A percentile compares a stretch with the other conserved stretches of the same genome.
These are phyloP conservation scores for Cyberlindnera misumaiensis DNA, from an alignment of 805 yeast genomes.

Conservation along the genomic window DNA sequence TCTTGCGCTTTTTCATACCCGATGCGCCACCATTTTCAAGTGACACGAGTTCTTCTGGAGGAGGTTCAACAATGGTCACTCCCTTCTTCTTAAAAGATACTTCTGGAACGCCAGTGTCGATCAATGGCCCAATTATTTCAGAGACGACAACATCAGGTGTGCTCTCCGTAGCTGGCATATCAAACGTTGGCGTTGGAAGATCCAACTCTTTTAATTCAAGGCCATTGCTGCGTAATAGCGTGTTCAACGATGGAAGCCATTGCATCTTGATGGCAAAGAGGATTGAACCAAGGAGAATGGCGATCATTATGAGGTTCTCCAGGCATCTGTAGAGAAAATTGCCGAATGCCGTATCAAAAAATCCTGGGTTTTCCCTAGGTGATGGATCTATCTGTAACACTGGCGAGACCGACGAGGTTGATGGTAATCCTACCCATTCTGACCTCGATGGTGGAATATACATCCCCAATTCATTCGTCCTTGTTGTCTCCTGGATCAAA, in stretches of 20 bases:
- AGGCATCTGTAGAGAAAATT: slow-evolving; percentile 27
- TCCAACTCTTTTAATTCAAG: slow-evolving; percentile 22
- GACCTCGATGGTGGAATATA: slow-evolving; percentile 14
- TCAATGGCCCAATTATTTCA: neutral
- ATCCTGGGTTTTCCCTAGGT: slow-evolving; percentile 11
- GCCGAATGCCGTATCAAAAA: slow-evolving; percentile 22
- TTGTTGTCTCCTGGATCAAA: slow-evolving; percentile 9
- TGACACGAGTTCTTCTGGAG: slow-evolving; percentile 14
- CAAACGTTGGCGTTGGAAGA: neutral
- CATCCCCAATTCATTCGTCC: slow-evolving; percentile 9
- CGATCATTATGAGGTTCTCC: slow-evolving; percentile 35
- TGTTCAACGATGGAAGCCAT: slow-evolving; percentile 27
- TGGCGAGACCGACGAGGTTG: slow-evolving; percentile 12
- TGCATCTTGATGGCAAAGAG: slow-evolving; percentile 25
- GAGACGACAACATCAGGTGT: neutral
- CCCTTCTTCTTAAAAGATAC: slow-evolving; percentile 14
- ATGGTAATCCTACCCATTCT: slow-evolving; percentile 13
- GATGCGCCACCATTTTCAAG: slow-evolving; percentile 15
- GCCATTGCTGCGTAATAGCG: slow-evolving; percentile 27
- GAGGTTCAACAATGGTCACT: slow-evolving; percentile 24
- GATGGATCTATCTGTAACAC: slow-evolving; percentile 22
- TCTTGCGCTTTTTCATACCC: slow-evolving; percentile 55
- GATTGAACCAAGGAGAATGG: slow-evolving; percentile 22
- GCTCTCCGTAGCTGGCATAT: neutral
- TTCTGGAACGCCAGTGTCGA: neutral